Evolutionary conservation across 2,329 filamentous ascomycete species (phyloP).

Genomic region (Dactylellina drechsleri): DNA sequence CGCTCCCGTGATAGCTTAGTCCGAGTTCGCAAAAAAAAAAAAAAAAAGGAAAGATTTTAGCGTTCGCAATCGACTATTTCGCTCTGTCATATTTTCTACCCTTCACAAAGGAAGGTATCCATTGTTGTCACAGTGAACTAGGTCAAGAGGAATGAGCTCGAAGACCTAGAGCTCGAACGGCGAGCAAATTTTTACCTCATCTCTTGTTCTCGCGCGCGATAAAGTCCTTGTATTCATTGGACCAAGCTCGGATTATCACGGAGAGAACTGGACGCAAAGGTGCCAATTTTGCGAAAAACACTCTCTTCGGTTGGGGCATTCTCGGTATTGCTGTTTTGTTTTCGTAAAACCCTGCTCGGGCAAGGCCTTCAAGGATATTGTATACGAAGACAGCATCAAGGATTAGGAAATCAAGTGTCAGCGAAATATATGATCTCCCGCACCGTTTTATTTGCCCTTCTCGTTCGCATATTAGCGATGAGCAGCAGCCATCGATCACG

Average conservation of each 20-base stretch:
- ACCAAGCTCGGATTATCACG: conserved; percentile 54
- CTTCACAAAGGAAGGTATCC: conserved; percentile 26
- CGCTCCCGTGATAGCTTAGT: conserved; percentile 42
- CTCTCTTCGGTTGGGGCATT: conserved; percentile 18
- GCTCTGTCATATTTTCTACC: conserved; percentile 11
- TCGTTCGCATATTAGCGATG: conserved; percentile 38
- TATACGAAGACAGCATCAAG: conserved; percentile 53
- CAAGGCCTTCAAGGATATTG: conserved; percentile 53
- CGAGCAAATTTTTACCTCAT: conserved; percentile 35
- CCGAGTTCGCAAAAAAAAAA: conserved; percentile 10
- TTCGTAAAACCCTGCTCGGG: conserved; percentile 50
- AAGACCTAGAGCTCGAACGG: conserved; percentile 42
- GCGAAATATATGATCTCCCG: conserved; percentile 53
- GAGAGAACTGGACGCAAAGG: conserved; percentile 41
- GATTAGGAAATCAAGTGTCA: conserved; percentile 53
- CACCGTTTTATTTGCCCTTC: conserved; percentile 23
- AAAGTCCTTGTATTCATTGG: conserved; percentile 1
- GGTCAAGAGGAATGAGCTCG: conserved; percentile 40
- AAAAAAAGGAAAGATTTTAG: conserved; percentile 25
- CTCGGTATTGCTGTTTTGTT: conserved; percentile 39
- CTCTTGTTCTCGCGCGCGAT: conserved; percentile 35
- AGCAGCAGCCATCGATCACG: conserved; percentile 38
- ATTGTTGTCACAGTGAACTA: conserved; percentile 2
- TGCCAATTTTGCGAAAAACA: conserved; percentile 40
- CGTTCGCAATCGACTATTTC: conserved; percentile 19